phyloP scores from a whole-genome alignment of 257 asterid genomes.

The Mentha longifolia region DNA sequence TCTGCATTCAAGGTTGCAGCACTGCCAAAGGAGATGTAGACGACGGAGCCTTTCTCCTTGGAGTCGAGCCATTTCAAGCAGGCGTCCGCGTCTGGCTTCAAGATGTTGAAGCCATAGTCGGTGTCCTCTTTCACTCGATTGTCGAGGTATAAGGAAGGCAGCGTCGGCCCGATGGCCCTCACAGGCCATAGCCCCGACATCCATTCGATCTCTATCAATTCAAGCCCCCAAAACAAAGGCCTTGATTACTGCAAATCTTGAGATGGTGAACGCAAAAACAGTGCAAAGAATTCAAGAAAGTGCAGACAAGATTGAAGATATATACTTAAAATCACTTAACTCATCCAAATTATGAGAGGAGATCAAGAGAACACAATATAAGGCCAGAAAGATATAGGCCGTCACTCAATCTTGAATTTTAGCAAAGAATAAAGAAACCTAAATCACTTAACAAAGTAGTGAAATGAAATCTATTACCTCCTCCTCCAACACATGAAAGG shows the following conservation, averaged over 20 bases:
- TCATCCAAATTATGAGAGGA: too few relatives aligned
- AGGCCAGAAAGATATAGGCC: too few relatives aligned
- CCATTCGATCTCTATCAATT: constrained; percentile 41
- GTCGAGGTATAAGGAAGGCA: constrained; percentile 61
- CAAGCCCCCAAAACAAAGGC: background rate
- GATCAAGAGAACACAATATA: too few relatives aligned
- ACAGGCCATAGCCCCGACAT: constrained; percentile 58
- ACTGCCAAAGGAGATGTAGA: constrained; percentile 60
- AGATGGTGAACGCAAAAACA: background rate
- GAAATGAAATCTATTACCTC: constrained; percentile 42
- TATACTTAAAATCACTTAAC: too few relatives aligned
- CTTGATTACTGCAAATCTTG: background rate
- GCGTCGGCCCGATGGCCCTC: constrained; percentile 54
- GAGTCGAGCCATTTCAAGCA: constrained; percentile 62
- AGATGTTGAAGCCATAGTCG: constrained; percentile 50
- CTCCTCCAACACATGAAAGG: constrained; percentile 56
- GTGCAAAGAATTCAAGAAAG: background rate
- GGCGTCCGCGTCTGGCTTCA: constrained; percentile 38
- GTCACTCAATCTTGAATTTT: background rate
- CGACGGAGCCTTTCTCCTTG: constrained; percentile 44
- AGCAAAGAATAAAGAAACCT: background rate
- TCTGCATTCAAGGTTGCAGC: constrained; percentile 42
- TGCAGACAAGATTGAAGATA: background rate
- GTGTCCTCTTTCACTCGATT: constrained; percentile 47
- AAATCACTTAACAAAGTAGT: too few relatives aligned